Conservation (phyloP, 768 basidiomycete genomes). For the Stropharia rugosoannulata region DNA sequence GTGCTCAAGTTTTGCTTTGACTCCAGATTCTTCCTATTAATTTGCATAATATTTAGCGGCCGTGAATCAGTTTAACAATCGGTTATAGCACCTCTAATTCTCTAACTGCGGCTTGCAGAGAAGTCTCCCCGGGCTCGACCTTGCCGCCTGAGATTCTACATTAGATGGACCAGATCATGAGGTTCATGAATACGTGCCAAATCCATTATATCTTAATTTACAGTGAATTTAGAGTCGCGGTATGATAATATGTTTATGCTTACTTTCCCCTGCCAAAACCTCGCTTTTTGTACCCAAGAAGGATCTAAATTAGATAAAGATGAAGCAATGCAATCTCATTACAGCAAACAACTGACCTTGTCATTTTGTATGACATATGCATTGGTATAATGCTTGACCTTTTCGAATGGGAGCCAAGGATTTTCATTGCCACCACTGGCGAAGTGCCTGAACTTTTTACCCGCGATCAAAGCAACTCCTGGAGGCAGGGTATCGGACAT, state of each 20-base stretch:
- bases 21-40: constrained; percentile 81
- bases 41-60: neutral
- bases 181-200: constrained; percentile 41
- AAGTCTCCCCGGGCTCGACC: constrained; percentile 71
- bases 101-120: constrained; percentile 65
- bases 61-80: neutral
- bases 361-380: constrained; percentile 59
- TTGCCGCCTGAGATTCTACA: constrained; percentile 55
- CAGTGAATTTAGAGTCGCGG: neutral
- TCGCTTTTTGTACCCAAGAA: constrained; percentile 79
- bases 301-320: constrained; percentile 39
- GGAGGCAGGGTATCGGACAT: constrained; percentile 33
- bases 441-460: constrained; percentile 27
- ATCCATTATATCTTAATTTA: constrained; percentile 74
- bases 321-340: neutral
- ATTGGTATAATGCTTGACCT: constrained; percentile 61
- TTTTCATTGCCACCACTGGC: constrained; percentile 39
- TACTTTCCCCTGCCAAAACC: constrained; percentile 70
- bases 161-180: too few species aligned
- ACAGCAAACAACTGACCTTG: constrained; percentile 34
- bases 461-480: constrained; percentile 28
- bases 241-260: constrained; percentile 12
- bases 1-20: constrained; percentile 61
- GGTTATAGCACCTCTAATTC: constrained; percentile 54
- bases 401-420: constrained; percentile 47